Percentiles rank a stretch among this genome's conserved stretches.
Conservation (phyloP, 2,329 filamentous ascomycete species). For the Aspergillus ibericus region DNA sequence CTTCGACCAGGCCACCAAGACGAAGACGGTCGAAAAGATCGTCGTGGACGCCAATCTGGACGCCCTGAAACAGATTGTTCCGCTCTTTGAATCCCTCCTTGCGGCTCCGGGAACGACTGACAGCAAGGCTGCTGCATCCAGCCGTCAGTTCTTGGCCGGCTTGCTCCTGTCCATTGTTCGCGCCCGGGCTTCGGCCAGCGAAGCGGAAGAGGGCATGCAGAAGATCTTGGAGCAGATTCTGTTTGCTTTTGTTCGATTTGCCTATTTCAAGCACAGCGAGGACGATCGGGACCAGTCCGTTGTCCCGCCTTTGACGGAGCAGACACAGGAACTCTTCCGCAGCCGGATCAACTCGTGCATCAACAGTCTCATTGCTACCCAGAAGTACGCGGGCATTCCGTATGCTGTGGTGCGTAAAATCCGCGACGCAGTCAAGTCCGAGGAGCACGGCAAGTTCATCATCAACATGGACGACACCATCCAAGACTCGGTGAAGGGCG, state of each 20-base stretch:
- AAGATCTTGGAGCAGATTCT: slow-evolving; percentile 48
- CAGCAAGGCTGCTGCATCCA: slow-evolving; percentile 46
- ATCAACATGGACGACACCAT: slow-evolving; percentile 52
- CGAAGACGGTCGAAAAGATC: slow-evolving; percentile 77
- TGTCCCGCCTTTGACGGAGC: slow-evolving; percentile 48
- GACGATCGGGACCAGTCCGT: slow-evolving; percentile 26
- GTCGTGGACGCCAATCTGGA: slow-evolving; percentile 60
- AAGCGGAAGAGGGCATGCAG: slow-evolving; percentile 37
- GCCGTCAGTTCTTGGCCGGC: slow-evolving; percentile 53
- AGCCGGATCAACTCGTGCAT: slow-evolving; percentile 57
- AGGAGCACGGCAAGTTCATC: slow-evolving; percentile 42
- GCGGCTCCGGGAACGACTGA: slow-evolving; percentile 48
- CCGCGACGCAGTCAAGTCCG: slow-evolving; percentile 37
- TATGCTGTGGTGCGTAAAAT: slow-evolving; percentile 45
- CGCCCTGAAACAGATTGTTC: slow-evolving; percentile 55
- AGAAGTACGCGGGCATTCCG: slow-evolving; percentile 39
- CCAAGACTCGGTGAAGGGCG: slow-evolving; percentile 42
- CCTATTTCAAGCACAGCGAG: slow-evolving; percentile 49
- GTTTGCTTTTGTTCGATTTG: slow-evolving; percentile 49
- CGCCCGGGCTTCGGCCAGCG: slow-evolving; percentile 34
- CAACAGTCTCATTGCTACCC: slow-evolving; percentile 50
- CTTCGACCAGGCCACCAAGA: slow-evolving; percentile 83
- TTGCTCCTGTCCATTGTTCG: slow-evolving; percentile 54
- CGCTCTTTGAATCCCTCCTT: slow-evolving; percentile 51
- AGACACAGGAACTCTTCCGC: slow-evolving; percentile 53